Conservation (phyloP, 257 asterid genomes). For the Cordia subcordata region DNA sequence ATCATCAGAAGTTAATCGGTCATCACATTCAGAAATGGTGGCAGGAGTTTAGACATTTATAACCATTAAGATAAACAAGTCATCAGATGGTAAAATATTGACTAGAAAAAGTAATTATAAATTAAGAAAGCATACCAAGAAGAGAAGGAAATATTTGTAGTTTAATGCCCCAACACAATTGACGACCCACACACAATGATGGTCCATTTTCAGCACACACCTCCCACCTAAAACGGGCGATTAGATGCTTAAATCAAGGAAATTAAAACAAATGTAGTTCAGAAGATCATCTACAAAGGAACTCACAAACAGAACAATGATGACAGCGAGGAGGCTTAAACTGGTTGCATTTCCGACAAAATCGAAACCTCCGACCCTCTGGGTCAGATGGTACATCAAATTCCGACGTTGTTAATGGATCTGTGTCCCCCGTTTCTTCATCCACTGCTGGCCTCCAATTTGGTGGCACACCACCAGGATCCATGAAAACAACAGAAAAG, state of each 20-base stretch:
- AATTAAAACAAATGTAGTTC: conserved; percentile 10
- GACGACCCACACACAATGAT: conserved; percentile 99
- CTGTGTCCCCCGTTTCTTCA: conserved; percentile 82
- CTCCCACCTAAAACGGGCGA: conserved; percentile 69
- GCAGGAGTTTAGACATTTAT: no score
- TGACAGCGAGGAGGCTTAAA: conserved; percentile 98
- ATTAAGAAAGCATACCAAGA: conserved; percentile 56
- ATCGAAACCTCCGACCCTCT: conserved; percentile 55
- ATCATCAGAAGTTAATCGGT: no score
- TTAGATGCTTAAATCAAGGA: conserved; percentile 10
- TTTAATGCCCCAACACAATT: conserved; percentile 97
- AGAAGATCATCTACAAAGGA: conserved; percentile 17
- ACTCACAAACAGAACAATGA: conserved; percentile 99
- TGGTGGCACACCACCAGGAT: conserved; percentile 89
- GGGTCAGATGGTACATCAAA: conserved; percentile 43
- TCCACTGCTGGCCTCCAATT: conserved; percentile 85
- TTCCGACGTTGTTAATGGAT: conserved; percentile 64
- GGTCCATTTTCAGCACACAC: conserved; percentile 97
- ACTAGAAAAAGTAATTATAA: neutral
- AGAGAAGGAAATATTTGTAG: conserved; percentile 95
- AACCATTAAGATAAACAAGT: no score
- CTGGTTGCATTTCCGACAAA: conserved; percentile 94
- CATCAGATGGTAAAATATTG: no score
- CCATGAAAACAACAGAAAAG: conserved; percentile 91
- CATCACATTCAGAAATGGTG: no score